These are phyloP conservation scores for Fusarium sterilihyphosum DNA, from an alignment of 2,329 filamentous ascomycete genomes.

Conservation along the genomic window DNA sequence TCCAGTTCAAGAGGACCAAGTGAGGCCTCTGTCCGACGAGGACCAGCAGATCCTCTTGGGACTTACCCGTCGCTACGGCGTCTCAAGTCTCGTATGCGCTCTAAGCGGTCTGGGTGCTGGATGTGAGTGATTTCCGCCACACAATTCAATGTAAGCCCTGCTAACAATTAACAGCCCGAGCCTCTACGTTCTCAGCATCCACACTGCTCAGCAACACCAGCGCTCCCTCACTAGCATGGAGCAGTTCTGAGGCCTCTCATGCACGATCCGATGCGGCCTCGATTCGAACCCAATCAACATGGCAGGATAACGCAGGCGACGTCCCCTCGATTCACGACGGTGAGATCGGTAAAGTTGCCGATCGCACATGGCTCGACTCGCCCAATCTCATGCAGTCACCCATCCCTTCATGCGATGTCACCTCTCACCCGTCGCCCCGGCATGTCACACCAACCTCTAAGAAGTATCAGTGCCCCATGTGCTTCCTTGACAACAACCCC, in stretches of 20 bases:
- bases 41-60: slow-evolving; percentile 51
- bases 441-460: slow-evolving; percentile 52
- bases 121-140: slow-evolving; percentile 45
- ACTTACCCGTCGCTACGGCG: slow-evolving; percentile 52
- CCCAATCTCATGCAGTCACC: slow-evolving; percentile 51
- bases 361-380: slow-evolving; percentile 54
- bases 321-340: slow-evolving; percentile 49
- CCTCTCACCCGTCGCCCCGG: slow-evolving; percentile 50
- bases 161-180: slow-evolving; percentile 48
- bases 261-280: slow-evolving; percentile 53
- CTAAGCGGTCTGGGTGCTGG: slow-evolving; percentile 50
- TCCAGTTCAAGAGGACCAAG: slow-evolving; percentile 48
- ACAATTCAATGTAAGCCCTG: background rate
- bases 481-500: slow-evolving; percentile 56
- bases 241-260: slow-evolving; percentile 53
- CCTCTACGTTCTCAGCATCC: slow-evolving; percentile 53
- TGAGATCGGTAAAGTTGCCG: slow-evolving; percentile 48
- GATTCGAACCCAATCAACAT: slow-evolving; percentile 52
- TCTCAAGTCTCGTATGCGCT: slow-evolving; percentile 51
- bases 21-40: slow-evolving; percentile 51
- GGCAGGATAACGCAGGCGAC: slow-evolving; percentile 49
- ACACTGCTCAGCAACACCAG: slow-evolving; percentile 54
- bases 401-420: slow-evolving; percentile 46
- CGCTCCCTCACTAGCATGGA: slow-evolving; percentile 55
- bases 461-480: slow-evolving; percentile 58